Evolutionary conservation across 1,284 basidiomycete genomes (phyloP).

Genomic region (Puccinia horiana): DNA sequence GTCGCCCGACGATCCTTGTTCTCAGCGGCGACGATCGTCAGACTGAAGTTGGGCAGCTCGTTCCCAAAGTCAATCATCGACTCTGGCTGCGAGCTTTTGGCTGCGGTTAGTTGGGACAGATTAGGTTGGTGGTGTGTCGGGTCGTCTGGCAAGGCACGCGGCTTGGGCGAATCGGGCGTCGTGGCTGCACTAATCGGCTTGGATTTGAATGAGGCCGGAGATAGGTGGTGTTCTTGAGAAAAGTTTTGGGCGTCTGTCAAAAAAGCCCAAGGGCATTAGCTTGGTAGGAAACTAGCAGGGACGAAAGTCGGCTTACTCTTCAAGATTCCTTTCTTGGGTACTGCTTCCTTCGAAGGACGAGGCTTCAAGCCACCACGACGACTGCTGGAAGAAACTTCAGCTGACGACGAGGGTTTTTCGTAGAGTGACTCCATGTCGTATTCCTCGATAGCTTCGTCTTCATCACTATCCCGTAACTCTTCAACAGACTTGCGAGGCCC

Average conservation of each 20-base stretch:
- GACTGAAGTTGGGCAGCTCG: background rate
- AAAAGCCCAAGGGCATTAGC: background rate
- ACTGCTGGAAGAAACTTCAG: constrained; percentile 58
- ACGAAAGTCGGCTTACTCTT: constrained; percentile 64
- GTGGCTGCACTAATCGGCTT: constrained; percentile 2
- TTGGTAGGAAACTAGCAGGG: background rate
- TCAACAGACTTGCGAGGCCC: background rate
- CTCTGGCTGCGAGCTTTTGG: background rate
- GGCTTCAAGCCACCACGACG: constrained; percentile 63
- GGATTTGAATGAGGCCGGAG: background rate
- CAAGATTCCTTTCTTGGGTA: constrained; percentile 79
- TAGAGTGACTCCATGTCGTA: constrained; percentile 59
- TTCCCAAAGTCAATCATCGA: background rate
- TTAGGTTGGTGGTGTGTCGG: background rate
- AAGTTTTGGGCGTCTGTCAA: constrained; percentile 30
- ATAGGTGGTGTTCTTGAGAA: constrained; percentile 18
- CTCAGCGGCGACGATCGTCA: background rate
- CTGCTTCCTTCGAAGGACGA: constrained; percentile 63
- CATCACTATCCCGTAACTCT: background rate
- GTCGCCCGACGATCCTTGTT: constrained; percentile 61
- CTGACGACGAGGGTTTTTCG: constrained; percentile 67
- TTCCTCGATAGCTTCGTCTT: constrained; percentile 59
- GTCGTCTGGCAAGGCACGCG: background rate
- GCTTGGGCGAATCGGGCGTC: constrained; percentile 6
- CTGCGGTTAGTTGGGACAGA: background rate